Evolutionary conservation across 176 grass and related monocot species (phyloP).

Genomic region (Hyparrhenia diplandra): DNA sequence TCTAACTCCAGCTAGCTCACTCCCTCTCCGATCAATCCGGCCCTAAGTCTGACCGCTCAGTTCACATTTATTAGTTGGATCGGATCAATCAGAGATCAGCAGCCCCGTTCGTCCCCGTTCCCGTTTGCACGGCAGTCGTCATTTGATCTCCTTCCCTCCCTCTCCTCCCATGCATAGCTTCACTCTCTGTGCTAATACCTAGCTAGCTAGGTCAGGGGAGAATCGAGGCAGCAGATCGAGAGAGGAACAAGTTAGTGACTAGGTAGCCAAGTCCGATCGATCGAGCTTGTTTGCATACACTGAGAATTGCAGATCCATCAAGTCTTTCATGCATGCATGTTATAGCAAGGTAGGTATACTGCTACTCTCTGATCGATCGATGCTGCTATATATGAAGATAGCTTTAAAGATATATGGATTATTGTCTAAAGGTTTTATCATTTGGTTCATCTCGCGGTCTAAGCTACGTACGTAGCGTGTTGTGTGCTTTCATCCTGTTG

Average conservation of each 20-base stretch:
- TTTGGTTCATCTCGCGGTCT: slow-evolving; percentile 7
- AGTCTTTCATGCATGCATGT: background rate
- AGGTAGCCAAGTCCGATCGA: background rate
- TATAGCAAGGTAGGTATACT: slow-evolving; percentile 27
- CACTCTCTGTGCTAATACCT: background rate
- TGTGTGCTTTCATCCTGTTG: background rate
- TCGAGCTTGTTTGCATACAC: background rate
- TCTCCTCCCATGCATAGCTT: background rate
- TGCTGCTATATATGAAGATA: background rate
- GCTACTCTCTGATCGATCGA: background rate
- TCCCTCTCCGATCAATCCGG: background rate
- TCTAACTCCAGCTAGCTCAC: background rate
- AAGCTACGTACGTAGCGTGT: background rate
- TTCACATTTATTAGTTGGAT: background rate
- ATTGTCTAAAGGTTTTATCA: background rate
- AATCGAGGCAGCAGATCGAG: background rate
- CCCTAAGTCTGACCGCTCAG: background rate
- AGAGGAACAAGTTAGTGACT: background rate
- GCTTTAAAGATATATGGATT: too few species aligned
- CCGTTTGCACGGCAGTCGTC: slow-evolving; percentile 20
- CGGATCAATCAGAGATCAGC: background rate
- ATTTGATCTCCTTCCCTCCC: background rate
- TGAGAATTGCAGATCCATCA: background rate
- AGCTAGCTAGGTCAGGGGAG: background rate
- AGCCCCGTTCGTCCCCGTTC: slow-evolving; percentile 38